Evolutionary conservation across 768 basidiomycete species (phyloP).

Genomic region (Scleroderma citrinum): DNA sequence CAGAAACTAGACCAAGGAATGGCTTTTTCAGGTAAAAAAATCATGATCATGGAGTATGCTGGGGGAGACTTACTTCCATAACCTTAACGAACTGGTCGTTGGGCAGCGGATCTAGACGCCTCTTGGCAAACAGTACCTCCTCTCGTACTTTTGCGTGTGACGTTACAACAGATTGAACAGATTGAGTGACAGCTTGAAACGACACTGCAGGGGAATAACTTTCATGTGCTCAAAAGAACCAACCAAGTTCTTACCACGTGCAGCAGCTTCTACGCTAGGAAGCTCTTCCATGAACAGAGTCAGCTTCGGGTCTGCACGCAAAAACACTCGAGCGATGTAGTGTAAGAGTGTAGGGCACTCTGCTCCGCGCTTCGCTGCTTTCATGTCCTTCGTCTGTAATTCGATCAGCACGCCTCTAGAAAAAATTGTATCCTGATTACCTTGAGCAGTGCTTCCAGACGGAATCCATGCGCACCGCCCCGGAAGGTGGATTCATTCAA

Average conservation of each 20-base stretch:
- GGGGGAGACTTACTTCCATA: slow-evolving; percentile 52
- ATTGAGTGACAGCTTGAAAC: slow-evolving; percentile 54
- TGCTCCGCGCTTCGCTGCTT: slow-evolving; percentile 57
- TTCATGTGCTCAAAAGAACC: no score
- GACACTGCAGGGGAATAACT: slow-evolving; percentile 47
- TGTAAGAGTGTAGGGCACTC: slow-evolving; percentile 89
- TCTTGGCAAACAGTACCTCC: slow-evolving; percentile 46
- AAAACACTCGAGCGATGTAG: slow-evolving; percentile 72
- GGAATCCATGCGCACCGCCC: slow-evolving; percentile 81
- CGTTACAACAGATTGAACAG: slow-evolving; percentile 49
- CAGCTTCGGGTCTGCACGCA: slow-evolving; percentile 59
- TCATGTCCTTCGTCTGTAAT: slow-evolving; percentile 74
- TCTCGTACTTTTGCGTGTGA: slow-evolving; percentile 53
- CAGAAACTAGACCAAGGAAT: slow-evolving; percentile 32
- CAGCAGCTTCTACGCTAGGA: slow-evolving; percentile 77
- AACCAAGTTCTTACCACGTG: slow-evolving; percentile 47
- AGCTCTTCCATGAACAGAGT: slow-evolving; percentile 75
- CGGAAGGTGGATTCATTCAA: slow-evolving; percentile 80
- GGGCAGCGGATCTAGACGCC: slow-evolving; percentile 21
- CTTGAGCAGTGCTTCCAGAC: slow-evolving; percentile 76
- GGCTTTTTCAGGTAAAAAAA: slow-evolving; percentile 15
- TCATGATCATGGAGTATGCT: background rate
- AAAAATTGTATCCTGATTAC: slow-evolving; percentile 32
- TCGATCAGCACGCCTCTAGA: background rate
- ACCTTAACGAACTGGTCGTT: slow-evolving; percentile 60